These are phyloP conservation scores for Quercus cerris DNA, from an alignment of 306 rosid genomes.

Conservation along the genomic window DNA sequence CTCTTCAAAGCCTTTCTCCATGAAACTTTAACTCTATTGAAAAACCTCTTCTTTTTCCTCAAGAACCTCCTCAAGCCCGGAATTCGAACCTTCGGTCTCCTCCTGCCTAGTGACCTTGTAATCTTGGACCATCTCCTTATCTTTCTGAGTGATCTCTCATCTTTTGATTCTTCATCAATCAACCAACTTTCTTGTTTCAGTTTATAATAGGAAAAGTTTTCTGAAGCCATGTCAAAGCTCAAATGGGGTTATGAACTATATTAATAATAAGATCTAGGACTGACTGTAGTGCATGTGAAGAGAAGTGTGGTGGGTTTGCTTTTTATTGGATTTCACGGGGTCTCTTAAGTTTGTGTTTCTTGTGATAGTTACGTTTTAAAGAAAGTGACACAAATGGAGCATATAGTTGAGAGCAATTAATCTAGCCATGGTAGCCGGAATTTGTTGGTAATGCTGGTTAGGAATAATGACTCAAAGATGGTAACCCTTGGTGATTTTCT, in stretches of 20 bases:
- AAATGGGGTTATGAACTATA: background rate
- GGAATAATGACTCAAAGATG: background rate
- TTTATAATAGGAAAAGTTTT: conserved; percentile 27
- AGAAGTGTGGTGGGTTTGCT: background rate
- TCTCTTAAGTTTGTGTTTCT: background rate
- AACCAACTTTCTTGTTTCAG: conserved; percentile 21
- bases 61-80: conserved; percentile 23
- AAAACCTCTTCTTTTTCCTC: conserved; percentile 25
- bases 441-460: background rate
- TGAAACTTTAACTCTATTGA: conserved; percentile 18
- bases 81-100: conserved; percentile 36
- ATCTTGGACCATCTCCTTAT: conserved; percentile 34
- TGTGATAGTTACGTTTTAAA: background rate
- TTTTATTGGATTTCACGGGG: background rate
- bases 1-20: conserved; percentile 33
- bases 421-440: conserved; percentile 24
- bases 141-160: conserved; percentile 29
- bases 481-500: too few relatives aligned
- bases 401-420: conserved; percentile 18
- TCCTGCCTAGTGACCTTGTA: conserved; percentile 34
- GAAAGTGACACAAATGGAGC: background rate
- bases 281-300: background rate
- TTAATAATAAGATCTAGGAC: background rate
- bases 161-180: conserved; percentile 2
- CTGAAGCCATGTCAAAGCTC: conserved; percentile 10